Percentiles rank a stretch among this genome's conserved stretches.
Conservation (phyloP, 441 rosid species). For the Populus hybrid region DNA sequence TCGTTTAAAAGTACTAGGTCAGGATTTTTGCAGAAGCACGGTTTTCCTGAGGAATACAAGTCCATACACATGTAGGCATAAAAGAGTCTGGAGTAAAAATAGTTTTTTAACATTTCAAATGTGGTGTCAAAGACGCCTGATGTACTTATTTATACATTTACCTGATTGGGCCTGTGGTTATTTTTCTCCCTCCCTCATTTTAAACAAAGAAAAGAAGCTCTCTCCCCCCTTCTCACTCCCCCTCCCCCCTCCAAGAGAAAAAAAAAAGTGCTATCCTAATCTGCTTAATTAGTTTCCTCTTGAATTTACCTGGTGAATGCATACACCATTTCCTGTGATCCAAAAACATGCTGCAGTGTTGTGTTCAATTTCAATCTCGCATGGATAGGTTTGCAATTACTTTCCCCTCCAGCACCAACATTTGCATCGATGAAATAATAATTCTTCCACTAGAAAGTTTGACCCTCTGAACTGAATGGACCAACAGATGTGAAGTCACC, state of each 20-base stretch:
- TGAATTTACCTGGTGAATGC: neutral
- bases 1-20: neutral
- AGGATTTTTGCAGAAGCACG: neutral
- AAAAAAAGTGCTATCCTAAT: no score
- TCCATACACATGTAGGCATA: neutral
- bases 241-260: no score
- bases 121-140: neutral
- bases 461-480: neutral
- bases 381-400: neutral
- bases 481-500: neutral
- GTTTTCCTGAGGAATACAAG: neutral
- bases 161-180: no score
- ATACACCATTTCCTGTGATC: neutral
- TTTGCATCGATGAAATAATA: neutral
- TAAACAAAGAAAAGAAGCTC: no score
- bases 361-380: neutral
- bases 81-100: neutral
- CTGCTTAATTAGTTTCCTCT: no score
- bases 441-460: neutral
- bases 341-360: neutral
- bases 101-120: no score
- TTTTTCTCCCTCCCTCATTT: no score
- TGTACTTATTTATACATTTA: no score
- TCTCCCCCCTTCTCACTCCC: no score
- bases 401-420: no score